A percentile compares a stretch with the other conserved stretches of the same genome.
Evolutionary conservation across 2,329 filamentous ascomycete genomes (phyloP).

Genomic region (Exophiala sideris): DNA sequence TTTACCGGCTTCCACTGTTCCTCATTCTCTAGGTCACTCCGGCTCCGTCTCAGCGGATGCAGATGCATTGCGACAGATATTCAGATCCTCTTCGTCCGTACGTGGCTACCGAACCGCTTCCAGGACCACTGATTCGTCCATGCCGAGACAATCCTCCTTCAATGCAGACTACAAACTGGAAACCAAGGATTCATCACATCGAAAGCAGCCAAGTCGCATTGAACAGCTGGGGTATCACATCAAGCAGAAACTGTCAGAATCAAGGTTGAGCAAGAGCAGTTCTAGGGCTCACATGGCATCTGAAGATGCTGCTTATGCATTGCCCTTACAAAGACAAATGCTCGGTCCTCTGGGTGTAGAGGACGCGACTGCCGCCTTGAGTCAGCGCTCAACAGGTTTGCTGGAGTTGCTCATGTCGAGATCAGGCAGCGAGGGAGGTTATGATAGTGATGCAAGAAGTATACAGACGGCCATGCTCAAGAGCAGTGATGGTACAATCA

Average conservation of each 20-base stretch:
- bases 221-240: conserved; percentile 24
- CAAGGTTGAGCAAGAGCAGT: conserved; percentile 22
- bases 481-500: conserved; percentile 16
- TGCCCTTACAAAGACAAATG: background rate
- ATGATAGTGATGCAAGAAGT: conserved; percentile 29
- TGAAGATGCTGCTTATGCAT: conserved; percentile 1
- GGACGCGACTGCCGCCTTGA: conserved; percentile 9
- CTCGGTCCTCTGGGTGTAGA: conserved; percentile 1
- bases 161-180: conserved; percentile 20
- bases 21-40: conserved; percentile 13
- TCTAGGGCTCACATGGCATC: conserved; percentile 10
- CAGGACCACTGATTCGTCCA: conserved; percentile 2
- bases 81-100: conserved; percentile 23
- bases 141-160: conserved; percentile 14
- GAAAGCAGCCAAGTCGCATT: conserved; percentile 15
- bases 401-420: conserved; percentile 26
- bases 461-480: conserved; percentile 24
- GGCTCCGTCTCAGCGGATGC: conserved; percentile 12
- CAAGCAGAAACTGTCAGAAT: conserved; percentile 27
- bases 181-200: background rate
- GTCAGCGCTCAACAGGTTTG: conserved; percentile 22
- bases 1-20: conserved; percentile 14
- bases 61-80: conserved; percentile 20
- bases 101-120: conserved; percentile 24
- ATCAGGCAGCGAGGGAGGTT: conserved; percentile 23